Conservation (phyloP, 2,329 filamentous ascomycete species). For the Leptodontidium sp. region DNA sequence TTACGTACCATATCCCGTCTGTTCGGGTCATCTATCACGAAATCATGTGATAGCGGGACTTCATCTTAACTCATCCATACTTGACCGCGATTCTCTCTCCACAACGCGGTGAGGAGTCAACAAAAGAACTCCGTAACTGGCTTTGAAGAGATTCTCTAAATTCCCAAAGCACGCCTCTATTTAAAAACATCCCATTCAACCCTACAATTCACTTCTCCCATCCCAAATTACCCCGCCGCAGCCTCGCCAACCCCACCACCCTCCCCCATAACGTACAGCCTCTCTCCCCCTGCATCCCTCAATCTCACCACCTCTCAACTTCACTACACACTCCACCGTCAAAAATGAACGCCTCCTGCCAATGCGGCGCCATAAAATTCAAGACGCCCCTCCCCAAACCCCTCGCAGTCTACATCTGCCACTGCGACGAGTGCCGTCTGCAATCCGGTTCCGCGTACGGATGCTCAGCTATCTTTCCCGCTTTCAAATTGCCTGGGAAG, state of each 20-base stretch:
- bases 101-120: slow-evolving; percentile 15
- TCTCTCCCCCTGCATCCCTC: background rate
- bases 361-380: slow-evolving; percentile 71
- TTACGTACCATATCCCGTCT: background rate
- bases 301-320: background rate
- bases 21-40: slow-evolving; percentile 1
- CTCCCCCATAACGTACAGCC: background rate
- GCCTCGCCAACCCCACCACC: slow-evolving; percentile 8
- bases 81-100: background rate
- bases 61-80: background rate
- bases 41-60: slow-evolving; percentile 19
- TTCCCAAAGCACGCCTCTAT: background rate
- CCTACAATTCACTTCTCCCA: background rate
- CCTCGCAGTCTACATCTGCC: slow-evolving; percentile 74
- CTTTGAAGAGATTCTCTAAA: background rate
- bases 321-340: background rate
- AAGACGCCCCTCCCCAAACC: slow-evolving; percentile 67
- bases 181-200: background rate
- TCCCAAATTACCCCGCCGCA: slow-evolving; percentile 4
- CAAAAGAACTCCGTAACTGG: background rate
- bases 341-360: slow-evolving; percentile 33
- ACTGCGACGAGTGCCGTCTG: slow-evolving; percentile 71
- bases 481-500: slow-evolving; percentile 63
- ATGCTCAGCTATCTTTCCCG: slow-evolving; percentile 73
- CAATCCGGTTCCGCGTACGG: slow-evolving; percentile 74